Evolutionary conservation across 176 grass and related monocot species (phyloP), one percentile per base, ranked within the genome.

Genomic region (Puya raimondii): DNA sequence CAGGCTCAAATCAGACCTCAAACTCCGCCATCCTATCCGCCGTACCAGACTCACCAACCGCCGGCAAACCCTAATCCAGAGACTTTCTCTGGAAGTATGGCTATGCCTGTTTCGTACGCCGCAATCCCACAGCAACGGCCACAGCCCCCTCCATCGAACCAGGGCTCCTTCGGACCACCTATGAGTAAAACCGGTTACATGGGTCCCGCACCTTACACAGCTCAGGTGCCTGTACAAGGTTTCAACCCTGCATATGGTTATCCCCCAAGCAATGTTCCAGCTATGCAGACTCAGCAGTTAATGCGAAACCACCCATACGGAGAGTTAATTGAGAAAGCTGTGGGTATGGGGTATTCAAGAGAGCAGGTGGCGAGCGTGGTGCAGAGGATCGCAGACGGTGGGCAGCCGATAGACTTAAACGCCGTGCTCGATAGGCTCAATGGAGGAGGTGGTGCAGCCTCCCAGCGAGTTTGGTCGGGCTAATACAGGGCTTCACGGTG

Each of bases 331-430:
- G 94, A 99, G 63, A 91, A 88, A 71, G 87, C 76, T 74, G 87
- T 82, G 63, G 65, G 78, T 3, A 93, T 99, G 89, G 87, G 87
- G 66, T 93, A 93, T 72, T 67, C 74, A 21, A 93, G 81, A 52
- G 85, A 99, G 74, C 87, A 84, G 23, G 84, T 64, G 13, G 59
- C 67, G 8, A 83, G 70, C 73, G 68, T 83, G 81, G 80, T 69
- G 1, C 52, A 87, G 26, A 78, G 82, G 42, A 84, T 88, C 79
- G 75, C 66, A 0, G 63, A 77, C 4, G 70, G 74, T 17, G 90
- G 94, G 11, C 87, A 99, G 64, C 78, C 71, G 49, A 50, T 88
- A 72, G 94, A 99, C 64, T 91, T 82, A 65, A 93, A 82, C 78
- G 18, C 78, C 80, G 66, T 86, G 80, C 87, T 84, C 16, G 90